phyloP scores from a whole-genome alignment of 495 filamentous ascomycete genomes.

The Penicillium nucicola region DNA sequence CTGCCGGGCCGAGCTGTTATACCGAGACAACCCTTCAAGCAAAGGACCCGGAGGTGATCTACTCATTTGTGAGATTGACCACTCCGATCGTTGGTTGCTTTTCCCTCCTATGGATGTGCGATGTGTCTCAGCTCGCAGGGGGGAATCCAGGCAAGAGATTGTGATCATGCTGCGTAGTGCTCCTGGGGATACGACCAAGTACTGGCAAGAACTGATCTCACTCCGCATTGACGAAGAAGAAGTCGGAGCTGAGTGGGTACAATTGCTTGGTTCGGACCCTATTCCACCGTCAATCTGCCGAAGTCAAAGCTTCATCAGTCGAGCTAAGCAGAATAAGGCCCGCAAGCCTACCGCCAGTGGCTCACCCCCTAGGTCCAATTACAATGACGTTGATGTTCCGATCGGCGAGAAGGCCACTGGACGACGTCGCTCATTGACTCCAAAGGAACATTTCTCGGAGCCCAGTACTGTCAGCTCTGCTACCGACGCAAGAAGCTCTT shows the following conservation, averaged over 20 bases:
- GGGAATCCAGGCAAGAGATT: slow-evolving; percentile 66
- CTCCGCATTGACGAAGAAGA: slow-evolving; percentile 69
- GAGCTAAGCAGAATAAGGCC: slow-evolving; percentile 37
- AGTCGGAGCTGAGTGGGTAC: slow-evolving; percentile 81
- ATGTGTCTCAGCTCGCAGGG: slow-evolving; percentile 74
- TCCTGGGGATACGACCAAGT: slow-evolving; percentile 34
- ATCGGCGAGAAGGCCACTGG: slow-evolving; percentile 63
- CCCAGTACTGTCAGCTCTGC: slow-evolving; percentile 35
- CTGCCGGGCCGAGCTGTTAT: slow-evolving; percentile 83
- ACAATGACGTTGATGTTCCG: slow-evolving; percentile 61
- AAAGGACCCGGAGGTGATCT: slow-evolving; percentile 66
- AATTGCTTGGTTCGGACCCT: slow-evolving; percentile 73
- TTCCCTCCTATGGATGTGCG: slow-evolving; percentile 75
- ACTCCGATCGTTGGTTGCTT: slow-evolving; percentile 74
- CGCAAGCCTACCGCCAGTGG: slow-evolving; percentile 29
- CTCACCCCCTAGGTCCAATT: slow-evolving; percentile 42
- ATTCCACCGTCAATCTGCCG: slow-evolving; percentile 62
- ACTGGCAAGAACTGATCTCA: slow-evolving; percentile 80
- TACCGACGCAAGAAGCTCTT: slow-evolving; percentile 29
- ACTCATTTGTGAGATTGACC: slow-evolving; percentile 83
- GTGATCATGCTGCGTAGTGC: slow-evolving; percentile 75
- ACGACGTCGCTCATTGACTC: slow-evolving; percentile 31
- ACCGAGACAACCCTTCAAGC: slow-evolving; percentile 70
- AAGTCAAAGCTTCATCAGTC: slow-evolving; percentile 50
- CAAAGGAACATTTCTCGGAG: slow-evolving; percentile 35